Percentiles rank a stretch among this genome's conserved stretches.
Conservation (phyloP, 345 rosid genomes). For the Angophora floribunda region DNA sequence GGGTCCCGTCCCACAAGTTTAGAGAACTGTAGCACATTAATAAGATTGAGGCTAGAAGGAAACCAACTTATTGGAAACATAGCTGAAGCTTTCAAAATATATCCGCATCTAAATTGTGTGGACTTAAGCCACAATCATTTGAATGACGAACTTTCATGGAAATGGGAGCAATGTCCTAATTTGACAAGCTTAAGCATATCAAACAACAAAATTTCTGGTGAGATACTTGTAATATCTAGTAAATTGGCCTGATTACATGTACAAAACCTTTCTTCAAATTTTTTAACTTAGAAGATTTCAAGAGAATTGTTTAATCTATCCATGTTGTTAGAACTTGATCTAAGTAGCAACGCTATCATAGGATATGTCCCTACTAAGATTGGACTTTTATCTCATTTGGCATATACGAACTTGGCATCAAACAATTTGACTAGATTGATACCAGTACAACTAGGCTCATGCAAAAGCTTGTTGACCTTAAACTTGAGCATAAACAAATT, state of each 20-base stretch:
- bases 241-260: rapidly evolving
- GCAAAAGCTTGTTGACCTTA: neutral
- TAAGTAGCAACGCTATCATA: neutral
- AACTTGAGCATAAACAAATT: neutral
- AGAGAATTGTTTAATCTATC: neutral
- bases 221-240: neutral
- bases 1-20: neutral
- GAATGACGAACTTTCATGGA: neutral
- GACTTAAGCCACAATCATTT: neutral
- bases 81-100: neutral
- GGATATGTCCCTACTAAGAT: neutral
- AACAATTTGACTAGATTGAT: neutral
- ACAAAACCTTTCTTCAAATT: neutral
- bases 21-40: neutral
- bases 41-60: neutral
- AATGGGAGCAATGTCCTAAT: neutral
- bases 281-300: neutral
- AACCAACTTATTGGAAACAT: neutral
- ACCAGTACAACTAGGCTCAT: neutral
- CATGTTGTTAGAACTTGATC: neutral
- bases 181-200: neutral
- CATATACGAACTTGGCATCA: neutral
- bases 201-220: neutral
- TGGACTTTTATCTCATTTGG: neutral
- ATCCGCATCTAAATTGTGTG: neutral